phyloP scores from a whole-genome alignment of 441 rosid species.

The Daphne laureola region DNA sequence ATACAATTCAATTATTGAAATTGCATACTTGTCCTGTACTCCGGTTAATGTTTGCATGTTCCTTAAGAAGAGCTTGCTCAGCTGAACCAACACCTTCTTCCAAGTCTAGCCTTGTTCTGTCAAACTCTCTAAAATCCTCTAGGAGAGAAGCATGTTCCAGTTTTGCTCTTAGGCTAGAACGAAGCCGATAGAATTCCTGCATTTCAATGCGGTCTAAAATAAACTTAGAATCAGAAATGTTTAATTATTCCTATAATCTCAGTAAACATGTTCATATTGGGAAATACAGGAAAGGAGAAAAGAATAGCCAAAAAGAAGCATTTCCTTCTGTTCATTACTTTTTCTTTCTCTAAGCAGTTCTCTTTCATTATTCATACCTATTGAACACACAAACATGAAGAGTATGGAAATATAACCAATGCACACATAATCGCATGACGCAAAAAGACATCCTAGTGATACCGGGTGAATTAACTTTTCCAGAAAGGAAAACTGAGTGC shows the following conservation, averaged over 20 bases:
- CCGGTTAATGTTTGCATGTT: constrained; percentile 72
- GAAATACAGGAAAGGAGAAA: no score
- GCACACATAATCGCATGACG: no score
- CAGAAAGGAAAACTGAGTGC: no score
- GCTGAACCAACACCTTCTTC: constrained; percentile 73
- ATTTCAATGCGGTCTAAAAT: constrained; percentile 26
- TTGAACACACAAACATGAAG: no score
- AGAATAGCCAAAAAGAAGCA: no score
- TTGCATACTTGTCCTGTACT: constrained; percentile 71
- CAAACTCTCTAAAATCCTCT: constrained; percentile 93
- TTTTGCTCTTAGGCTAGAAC: constrained; percentile 83
- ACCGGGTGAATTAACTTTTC: no score
- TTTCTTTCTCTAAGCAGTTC: no score
- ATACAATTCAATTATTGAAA: background rate
- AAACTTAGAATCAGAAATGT: constrained; percentile 16
- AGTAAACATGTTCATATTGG: no score
- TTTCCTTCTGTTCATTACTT: no score
- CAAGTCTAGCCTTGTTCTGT: constrained; percentile 78
- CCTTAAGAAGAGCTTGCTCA: constrained; percentile 77
- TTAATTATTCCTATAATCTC: background rate
- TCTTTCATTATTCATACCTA: no score
- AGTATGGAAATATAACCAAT: no score
- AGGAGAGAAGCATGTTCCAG: constrained; percentile 93
- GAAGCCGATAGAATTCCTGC: constrained; percentile 97
- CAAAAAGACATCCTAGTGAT: no score